Percentiles rank a stretch among this genome's conserved stretches.
Conservation (phyloP, 2,329 filamentous ascomycete genomes). For the Monosporascus sp. region DNA sequence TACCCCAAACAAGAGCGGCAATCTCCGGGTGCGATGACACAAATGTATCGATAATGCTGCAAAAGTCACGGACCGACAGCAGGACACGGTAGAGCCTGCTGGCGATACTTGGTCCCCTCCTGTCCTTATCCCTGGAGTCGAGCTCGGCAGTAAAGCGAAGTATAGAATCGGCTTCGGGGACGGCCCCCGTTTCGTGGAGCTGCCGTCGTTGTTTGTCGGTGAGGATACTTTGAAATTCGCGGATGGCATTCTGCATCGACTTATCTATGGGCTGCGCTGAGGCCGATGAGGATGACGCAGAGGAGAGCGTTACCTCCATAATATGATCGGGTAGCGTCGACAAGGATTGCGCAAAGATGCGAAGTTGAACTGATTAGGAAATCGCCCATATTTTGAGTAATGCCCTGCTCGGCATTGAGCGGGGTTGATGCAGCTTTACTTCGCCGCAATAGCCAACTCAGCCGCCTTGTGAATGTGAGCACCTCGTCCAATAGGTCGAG, state of each 20-base stretch:
- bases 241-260: neutral
- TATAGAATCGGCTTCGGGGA: conserved; percentile 26
- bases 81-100: conserved; percentile 27
- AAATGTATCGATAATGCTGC: conserved; percentile 30
- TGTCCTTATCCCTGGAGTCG: conserved; percentile 23
- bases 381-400: too few relatives aligned
- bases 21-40: conserved; percentile 32
- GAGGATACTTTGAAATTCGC: conserved; percentile 2
- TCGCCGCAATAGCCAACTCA: too few relatives aligned
- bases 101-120: conserved; percentile 21
- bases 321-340: too few relatives aligned
- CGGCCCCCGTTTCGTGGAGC: neutral
- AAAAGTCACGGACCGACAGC: conserved; percentile 32
- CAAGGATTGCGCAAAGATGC: too few relatives aligned
- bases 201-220: neutral
- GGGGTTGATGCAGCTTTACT: too few relatives aligned
- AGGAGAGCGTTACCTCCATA: too few relatives aligned
- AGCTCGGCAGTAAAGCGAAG: conserved; percentile 33
- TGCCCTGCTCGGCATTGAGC: too few relatives aligned
- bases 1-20: conserved; percentile 39
- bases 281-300: neutral
- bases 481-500: too few relatives aligned
- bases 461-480: too few relatives aligned
- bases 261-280: neutral
- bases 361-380: too few relatives aligned